Base-by-base conservation (phyloP, 768 basidiomycete genomes). In the Peribolospora baueri region DNA sequence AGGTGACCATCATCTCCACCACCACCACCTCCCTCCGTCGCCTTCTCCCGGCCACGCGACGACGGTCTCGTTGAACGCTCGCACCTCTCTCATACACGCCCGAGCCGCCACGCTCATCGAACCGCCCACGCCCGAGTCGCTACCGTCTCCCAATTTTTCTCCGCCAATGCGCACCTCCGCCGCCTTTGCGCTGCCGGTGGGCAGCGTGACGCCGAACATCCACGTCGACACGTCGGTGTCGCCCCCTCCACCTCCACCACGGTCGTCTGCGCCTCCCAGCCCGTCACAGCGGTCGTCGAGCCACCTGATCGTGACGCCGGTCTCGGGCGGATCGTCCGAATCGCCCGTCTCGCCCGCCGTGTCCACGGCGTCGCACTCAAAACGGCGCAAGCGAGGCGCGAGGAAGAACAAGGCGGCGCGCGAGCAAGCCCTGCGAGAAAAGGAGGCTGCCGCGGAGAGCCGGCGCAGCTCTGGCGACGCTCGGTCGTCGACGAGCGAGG, bases 361-460 rank as follows among this genome's bases (percentile, higher is more conserved):
- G 42, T 54, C 43, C 40, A 48, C 53, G n/a, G 38, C 48, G 1
- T 36, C 53, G n/a, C 49, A 52, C 9, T 43, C 47, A 25, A 46
- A 36, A 48, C 49, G 60, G 39, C 52, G 55, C 38, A 60, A 59
- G 54, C 59, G 58, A 7, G 57, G 59, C 38, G 55, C 56, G 56
- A 49, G 52, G 48, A 61, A 54, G 45, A 55, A 60, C 60, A 60
- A 59, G 50, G 56, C 56, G 3, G 56, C 58, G 39, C 41, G 42
- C 7, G 51, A 55, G 9, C 59, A 55, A 41, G 57, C 53, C 4
- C 46, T 47, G 9, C 54, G 46, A 14, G 49, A 42, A 13, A 36
- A 57, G 36, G 56, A 42, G 38, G 54, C 42, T 2, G 42, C 25
- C 25, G 25, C 25, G 25, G 25, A 25, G 25, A 25, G 25, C 25